Base-by-base conservation (phyloP, 352 stramenopile genomes). In the Blastocystis sp. region DNA sequence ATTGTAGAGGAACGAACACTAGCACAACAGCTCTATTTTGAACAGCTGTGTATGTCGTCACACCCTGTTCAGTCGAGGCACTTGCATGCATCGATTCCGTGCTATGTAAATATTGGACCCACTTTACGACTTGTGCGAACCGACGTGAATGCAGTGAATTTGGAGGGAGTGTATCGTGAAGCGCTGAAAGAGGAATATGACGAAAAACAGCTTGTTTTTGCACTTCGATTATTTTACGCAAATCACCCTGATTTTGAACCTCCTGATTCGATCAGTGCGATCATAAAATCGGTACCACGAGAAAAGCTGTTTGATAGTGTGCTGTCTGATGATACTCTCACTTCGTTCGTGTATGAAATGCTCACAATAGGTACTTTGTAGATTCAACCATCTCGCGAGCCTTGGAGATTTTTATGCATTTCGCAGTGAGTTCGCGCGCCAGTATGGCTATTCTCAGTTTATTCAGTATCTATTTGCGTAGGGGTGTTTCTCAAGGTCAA, bases 401-500 rank as follows among this genome's bases (percentile, higher is more conserved):
- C 3, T 62, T 16, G 8, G 37, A 9, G 70, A 81, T 37, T 81
- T 62, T 20, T 81, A 63, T 18, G 37, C 20, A 53, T 81, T 81
- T 53, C 70, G 70, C 24, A 56, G 70, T 30, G 70, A 81, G 34
- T 81, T 81, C 54, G 70, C 50, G 70, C 41, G 47, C 8, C 50
- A 59, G 26, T 81, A 66, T 39, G 70, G 41, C 24, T 65, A 81
- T 53, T n/a, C 47, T n/a, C 70, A 81, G 54, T 81, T 81, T 53
- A 81, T 81, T 62, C 70, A 81, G 24, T 47, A 65, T 37, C 54
- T 81, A 16, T 63, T 81, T 39, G 41, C 50, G 70, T 81, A 34
- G 43, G 47, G 7, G 5, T 41, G 43, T 3, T 7, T 30, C n/a
- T 62, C n/a, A 11, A 30, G 6, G 54, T n/a, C 13, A 63, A 13